These are phyloP conservation scores for Aspergillus bertholletiae DNA, from an alignment of 495 filamentous ascomycete species.

Conservation along the genomic window DNA sequence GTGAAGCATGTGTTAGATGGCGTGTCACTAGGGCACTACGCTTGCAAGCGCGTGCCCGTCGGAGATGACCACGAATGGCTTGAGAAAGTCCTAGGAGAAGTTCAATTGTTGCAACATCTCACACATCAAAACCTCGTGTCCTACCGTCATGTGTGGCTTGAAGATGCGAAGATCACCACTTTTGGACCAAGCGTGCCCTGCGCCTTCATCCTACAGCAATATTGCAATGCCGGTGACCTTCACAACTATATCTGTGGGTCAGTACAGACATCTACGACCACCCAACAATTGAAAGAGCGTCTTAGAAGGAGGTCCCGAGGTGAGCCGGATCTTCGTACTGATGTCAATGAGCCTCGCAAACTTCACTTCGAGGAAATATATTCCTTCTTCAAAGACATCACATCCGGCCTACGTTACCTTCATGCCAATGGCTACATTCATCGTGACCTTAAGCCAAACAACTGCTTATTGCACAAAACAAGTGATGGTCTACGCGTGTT, in stretches of 20 bases:
- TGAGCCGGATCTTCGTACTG: constrained; percentile 49
- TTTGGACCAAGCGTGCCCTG: constrained; percentile 93
- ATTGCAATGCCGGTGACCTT: constrained; percentile 93
- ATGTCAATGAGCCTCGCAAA: constrained; percentile 53
- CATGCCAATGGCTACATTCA: constrained; percentile 95
- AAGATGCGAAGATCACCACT: constrained; percentile 74
- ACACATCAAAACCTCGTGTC: constrained; percentile 95
- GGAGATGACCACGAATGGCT: constrained; percentile 95
- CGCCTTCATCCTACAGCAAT: constrained; percentile 95
- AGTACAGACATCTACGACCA: constrained; percentile 56
- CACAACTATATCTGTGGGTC: constrained; percentile 77
- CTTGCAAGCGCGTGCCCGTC: constrained; percentile 95
- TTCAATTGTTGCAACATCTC: constrained; percentile 84
- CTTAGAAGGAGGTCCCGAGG: constrained; percentile 71
- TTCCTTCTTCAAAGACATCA: constrained; percentile 94
- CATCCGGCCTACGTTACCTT: constrained; percentile 83
- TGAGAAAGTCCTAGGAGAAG: constrained; percentile 89
- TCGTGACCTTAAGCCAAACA: constrained; percentile 91
- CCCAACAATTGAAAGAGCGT: constrained; percentile 82
- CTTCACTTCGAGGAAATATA: constrained; percentile 90
- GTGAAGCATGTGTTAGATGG: constrained; percentile 88
- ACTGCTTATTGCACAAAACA: constrained; percentile 83
- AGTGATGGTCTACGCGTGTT: constrained; percentile 69
- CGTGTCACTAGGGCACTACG: constrained; percentile 83
- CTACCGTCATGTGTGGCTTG: constrained; percentile 95